Evolutionary conservation across 192 early-diverging fungal species (phyloP), one percentile per base, ranked within the genome.

Genomic region (Cladochytrium replicatum): DNA sequence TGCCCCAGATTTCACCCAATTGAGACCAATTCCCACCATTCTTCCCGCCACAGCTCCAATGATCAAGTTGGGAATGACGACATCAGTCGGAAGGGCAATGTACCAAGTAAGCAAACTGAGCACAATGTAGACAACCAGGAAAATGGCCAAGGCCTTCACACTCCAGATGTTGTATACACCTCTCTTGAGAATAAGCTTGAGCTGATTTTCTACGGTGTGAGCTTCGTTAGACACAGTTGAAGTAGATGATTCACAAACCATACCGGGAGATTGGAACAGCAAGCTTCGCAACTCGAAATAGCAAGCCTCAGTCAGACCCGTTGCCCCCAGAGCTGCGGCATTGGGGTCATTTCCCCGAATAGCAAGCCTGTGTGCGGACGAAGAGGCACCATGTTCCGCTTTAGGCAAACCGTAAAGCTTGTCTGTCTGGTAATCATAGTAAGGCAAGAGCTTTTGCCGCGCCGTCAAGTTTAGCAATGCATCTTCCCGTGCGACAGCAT

Each of bases 21-120:
- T 64, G 27, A 65, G 23, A 40, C 29, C 6, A 0, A 67, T 8
- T 2, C 59, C 65, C 19, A 53, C 32, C 22, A 67, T n/a, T 7
- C 65, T 48, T 1, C 65, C 65, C 2, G 55, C 48, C 4, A 30
- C 34, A 8, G 65, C 65, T n/a, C 65, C 65, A 8, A 64, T 63
- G 29, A 67, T 67, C 32, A 67, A 26, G 34, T 67, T 67, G 13
- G 65, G 65, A 39, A 67, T 48, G 23, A 66, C 64, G 39, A 61
- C 29, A 61, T 52, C 62, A 9, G 65, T 67, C 22, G 65, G 65
- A 7, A 67, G 46, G 6, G 65, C 65, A 32, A 67, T 59, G 32
- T 67, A 67, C 26, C 62, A 67, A 2, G 65, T 67, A 0, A 48
- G 9, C 6, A 53, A 17, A 38, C 55, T 54, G 24, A 67, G 23